These are phyloP conservation scores for Aspergillus ruber DNA, from an alignment of 2,329 filamentous ascomycete species.

Conservation along the genomic window DNA sequence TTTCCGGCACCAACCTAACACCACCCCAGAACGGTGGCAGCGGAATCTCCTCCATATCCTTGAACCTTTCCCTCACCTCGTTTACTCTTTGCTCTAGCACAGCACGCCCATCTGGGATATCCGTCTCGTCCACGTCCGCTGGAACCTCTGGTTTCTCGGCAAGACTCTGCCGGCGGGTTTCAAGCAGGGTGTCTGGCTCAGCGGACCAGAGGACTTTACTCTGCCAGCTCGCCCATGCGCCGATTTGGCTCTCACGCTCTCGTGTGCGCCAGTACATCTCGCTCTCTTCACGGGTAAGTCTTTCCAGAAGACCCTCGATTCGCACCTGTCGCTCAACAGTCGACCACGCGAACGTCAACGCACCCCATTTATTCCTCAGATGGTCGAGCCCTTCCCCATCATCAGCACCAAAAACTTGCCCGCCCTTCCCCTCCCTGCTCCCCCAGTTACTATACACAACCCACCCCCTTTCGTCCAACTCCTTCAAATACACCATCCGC, in stretches of 20 bases:
- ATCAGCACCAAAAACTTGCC: constrained; percentile 31
- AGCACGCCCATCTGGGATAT: constrained; percentile 60
- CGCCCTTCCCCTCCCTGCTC: constrained; percentile 50
- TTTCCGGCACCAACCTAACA: constrained; percentile 73
- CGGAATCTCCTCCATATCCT: constrained; percentile 70
- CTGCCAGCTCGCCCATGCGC: constrained; percentile 91
- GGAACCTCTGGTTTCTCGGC: constrained; percentile 17
- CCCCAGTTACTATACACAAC: constrained; percentile 92
- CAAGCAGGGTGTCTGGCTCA: constrained; percentile 20
- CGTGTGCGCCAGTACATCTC: constrained; percentile 58
- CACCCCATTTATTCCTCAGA: constrained; percentile 63
- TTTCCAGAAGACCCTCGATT: constrained; percentile 69
- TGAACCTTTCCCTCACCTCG: constrained; percentile 70
- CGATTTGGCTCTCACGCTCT: constrained; percentile 74
- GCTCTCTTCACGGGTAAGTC: constrained; percentile 64
- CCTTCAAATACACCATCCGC: constrained; percentile 90
- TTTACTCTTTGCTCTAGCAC: constrained; percentile 70
- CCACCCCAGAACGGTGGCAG: constrained; percentile 95
- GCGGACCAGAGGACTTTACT: constrained; percentile 60
- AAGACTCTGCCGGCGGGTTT: constrained; percentile 17
- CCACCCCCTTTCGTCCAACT: constrained; percentile 75
- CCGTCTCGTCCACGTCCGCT: constrained; percentile 24
- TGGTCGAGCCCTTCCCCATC: constrained; percentile 7
- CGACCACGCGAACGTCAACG: constrained; percentile 87
- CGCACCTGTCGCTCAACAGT: constrained; percentile 81